Base-by-base conservation (phyloP, 495 filamentous ascomycete genomes). In the Xylaria cubensis region DNA sequence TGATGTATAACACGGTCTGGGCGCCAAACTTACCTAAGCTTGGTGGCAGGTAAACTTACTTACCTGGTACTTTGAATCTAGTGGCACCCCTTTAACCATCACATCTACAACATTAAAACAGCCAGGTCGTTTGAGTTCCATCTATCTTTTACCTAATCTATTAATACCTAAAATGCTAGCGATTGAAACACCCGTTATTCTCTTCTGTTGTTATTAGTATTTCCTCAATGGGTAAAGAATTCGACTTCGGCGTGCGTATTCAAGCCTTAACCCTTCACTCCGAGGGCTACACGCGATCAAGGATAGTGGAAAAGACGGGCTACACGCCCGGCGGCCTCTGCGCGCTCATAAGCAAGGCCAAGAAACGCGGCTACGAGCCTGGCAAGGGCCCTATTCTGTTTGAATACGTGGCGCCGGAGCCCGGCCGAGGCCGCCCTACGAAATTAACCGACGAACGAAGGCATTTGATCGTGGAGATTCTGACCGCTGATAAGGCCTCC, bases 261-360 rank as follows among this genome's bases (percentile, higher is more conserved):
- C 56, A 61, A 39, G 56, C 56, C 17, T 13, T 61, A 4, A 61
- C 56, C 32, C 56, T 61, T 2, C 56, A 61, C 17, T 61, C 56
- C 7, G 17, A 36, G n/a, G 56, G 53, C 53, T 56, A 32, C 53
- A 15, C 53, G 13, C 53, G 53, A 13, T 12, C 26, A 0, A 15
- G 3, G 12, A 56, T 56, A 26, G 15, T 17, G 32, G 53, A 29
- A 56, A 32, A 32, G 17, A 56, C 53, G 15, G 53, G 53, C 15
- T 56, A 56, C 15, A 29, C 53, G 13, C 12, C 53, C 12, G 53
- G 53, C 5, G 26, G 53, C 53, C 12, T 56, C 17, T 32, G 53
- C 32, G 0, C 26, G 21, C 19, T 41, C 9, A 17, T 39, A 42
- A 46, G n/a, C n/a, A 39, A 24, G 21, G 36, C 53, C 17, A 26